phyloP scores from a whole-genome alignment of 2,329 filamentous ascomycete genomes.

The Lomentospora prolificans region DNA sequence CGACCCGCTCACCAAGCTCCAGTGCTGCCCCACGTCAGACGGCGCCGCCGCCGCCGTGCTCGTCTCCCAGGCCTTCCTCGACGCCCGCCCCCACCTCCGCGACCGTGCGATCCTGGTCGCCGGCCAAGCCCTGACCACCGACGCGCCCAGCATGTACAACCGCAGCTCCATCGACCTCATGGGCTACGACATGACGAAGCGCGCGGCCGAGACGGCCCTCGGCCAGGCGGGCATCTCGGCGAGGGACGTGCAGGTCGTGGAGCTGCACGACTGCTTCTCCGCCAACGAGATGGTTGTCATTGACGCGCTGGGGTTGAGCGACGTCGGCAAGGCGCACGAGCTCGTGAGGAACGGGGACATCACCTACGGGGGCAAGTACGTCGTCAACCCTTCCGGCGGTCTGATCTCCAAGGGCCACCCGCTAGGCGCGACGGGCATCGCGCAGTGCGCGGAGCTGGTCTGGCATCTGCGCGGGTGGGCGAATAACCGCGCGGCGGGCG shows the following conservation, averaged over 20 bases:
- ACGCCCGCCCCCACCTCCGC: slow-evolving; percentile 71
- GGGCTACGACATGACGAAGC: slow-evolving; percentile 75
- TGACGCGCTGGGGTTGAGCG: slow-evolving; percentile 72
- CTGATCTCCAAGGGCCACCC: slow-evolving; percentile 95
- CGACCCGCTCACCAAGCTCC: slow-evolving; percentile 87
- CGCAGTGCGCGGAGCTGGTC: slow-evolving; percentile 87
- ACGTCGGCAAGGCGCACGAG: slow-evolving; percentile 80
- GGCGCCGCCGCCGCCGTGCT: slow-evolving; percentile 82
- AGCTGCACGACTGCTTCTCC: slow-evolving; percentile 95
- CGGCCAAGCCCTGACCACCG: slow-evolving; percentile 79
- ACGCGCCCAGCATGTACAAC: slow-evolving; percentile 70
- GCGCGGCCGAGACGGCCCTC: slow-evolving; percentile 60
- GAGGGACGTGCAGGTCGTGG: slow-evolving; percentile 69
- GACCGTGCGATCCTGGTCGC: slow-evolving; percentile 80
- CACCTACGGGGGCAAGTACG: slow-evolving; percentile 74
- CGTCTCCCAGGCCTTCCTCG: slow-evolving; percentile 81
- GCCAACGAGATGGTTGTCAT: slow-evolving; percentile 89
- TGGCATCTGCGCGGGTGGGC: slow-evolving; percentile 97
- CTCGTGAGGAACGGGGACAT: slow-evolving; percentile 81
- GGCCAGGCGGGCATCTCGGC: slow-evolving; percentile 62
- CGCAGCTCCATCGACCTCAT: slow-evolving; percentile 76
- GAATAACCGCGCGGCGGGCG: slow-evolving; percentile 65
- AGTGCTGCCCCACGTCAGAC: slow-evolving; percentile 95
- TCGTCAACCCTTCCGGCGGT: slow-evolving; percentile 89
- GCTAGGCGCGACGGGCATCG: slow-evolving; percentile 85